A percentile compares a stretch with the other conserved stretches of the same genome.
These are phyloP conservation scores for Striga hermonthica DNA, from an alignment of 305 asterid species.

Conservation along the genomic window DNA sequence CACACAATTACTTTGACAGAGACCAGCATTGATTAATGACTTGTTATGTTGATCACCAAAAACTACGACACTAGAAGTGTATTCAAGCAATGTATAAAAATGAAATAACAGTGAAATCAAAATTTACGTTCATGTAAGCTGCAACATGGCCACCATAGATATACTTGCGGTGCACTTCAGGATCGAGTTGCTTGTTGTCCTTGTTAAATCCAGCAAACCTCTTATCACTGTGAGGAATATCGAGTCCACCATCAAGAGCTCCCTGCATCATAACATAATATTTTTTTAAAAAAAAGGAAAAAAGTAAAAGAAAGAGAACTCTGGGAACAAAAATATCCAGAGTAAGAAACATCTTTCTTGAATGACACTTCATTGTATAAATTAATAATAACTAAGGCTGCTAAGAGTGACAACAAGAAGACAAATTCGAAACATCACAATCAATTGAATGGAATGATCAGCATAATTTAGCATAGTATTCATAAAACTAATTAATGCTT, in stretches of 20 bases:
- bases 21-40: too few species aligned
- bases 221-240: constrained; percentile 64
- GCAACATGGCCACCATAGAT: constrained; percentile 65
- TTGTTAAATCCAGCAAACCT: constrained; percentile 59
- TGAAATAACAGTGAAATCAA: too few species aligned
- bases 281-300: too few species aligned
- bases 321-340: too few species aligned
- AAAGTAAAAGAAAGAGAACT: too few species aligned
- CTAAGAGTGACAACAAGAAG: too few species aligned
- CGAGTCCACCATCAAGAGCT: constrained; percentile 64
- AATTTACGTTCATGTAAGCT: constrained; percentile 54
- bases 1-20: not conserved
- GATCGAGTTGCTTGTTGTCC: constrained; percentile 59
- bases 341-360: too few species aligned
- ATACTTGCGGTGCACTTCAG: constrained; percentile 60
- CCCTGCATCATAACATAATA: constrained; percentile 33
- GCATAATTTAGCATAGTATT: not conserved
- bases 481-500: not conserved
- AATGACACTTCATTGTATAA: too few species aligned
- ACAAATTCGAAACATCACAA: too few species aligned
- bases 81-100: constrained; percentile 5
- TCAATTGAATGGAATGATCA: not conserved
- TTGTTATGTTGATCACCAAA: too few species aligned
- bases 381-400: too few species aligned
- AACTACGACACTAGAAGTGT: too few species aligned